phyloP scores from a whole-genome alignment of 768 basidiomycete species.

The Porpolomopsis calyptriformis region DNA sequence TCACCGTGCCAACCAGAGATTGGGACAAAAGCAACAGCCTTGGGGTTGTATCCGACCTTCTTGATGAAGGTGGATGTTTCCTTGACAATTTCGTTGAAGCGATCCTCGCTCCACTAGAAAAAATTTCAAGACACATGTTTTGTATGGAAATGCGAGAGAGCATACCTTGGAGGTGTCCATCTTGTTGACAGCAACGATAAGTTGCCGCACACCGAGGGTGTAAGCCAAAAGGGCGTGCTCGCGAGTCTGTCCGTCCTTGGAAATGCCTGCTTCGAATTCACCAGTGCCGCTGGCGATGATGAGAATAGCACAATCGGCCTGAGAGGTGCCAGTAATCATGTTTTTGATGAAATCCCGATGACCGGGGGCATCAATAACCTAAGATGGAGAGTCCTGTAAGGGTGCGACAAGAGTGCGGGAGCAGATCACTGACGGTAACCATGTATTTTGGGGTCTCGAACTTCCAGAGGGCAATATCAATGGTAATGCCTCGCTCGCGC shows the following conservation, averaged over 20 bases:
- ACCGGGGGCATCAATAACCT: slow-evolving; percentile 99
- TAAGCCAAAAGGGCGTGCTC: slow-evolving; percentile 99
- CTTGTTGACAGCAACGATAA: slow-evolving; percentile 99
- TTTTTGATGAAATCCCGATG: slow-evolving; percentile 99
- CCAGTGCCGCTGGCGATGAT: slow-evolving; percentile 99
- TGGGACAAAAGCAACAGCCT: slow-evolving; percentile 95
- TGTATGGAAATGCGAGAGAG: slow-evolving; percentile 1
- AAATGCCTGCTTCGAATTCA: slow-evolving; percentile 99
- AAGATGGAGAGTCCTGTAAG: slow-evolving; percentile 11
- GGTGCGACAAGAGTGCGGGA: slow-evolving; percentile 4
- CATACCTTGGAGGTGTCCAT: slow-evolving; percentile 98
- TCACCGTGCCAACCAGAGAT: slow-evolving; percentile 99
- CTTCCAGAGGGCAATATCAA: slow-evolving; percentile 99
- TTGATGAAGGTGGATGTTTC: slow-evolving; percentile 97
- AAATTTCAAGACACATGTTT: slow-evolving; percentile 3
- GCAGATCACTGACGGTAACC: slow-evolving; percentile 63
- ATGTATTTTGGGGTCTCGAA: slow-evolving; percentile 98
- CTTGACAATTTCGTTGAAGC: slow-evolving; percentile 99
- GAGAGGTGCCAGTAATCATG: slow-evolving; percentile 99
- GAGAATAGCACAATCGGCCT: slow-evolving; percentile 99
- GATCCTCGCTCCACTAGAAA: slow-evolving; percentile 91
- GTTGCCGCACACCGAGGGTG: slow-evolving; percentile 99
- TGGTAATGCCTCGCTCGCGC: slow-evolving; percentile 99
- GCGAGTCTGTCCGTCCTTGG: slow-evolving; percentile 99
- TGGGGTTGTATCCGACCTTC: slow-evolving; percentile 99